Base-by-base conservation (phyloP, 2,329 filamentous ascomycete species). In the Emmonsiellopsis sp. region DNA sequence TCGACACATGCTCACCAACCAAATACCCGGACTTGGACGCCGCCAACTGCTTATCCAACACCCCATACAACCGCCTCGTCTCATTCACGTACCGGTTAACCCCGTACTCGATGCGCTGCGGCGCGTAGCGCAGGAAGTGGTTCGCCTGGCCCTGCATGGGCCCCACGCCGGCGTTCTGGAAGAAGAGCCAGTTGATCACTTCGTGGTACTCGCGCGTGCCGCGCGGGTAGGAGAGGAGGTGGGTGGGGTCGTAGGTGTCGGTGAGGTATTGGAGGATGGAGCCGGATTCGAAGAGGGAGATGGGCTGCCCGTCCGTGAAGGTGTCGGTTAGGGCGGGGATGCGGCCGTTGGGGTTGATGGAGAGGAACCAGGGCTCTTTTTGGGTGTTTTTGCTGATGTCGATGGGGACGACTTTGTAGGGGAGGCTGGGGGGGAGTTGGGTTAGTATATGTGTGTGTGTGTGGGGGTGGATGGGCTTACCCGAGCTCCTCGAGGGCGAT, bases 291-390 rank as follows among this genome's bases (percentile, higher is more conserved):
- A 94, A 95, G 14, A 95, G 68, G 54, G 80, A 78, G 65, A 95
- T 88, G 36, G 76, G 74, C 67, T 86, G 74, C 60, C 88, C 87
- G 67, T 93, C 84, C 5, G 76, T 75, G 67, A 87, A 85, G 6
- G 77, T 87, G 71, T 95, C 90, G 6, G 87, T 93, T 49, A 95
- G 63, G 54, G 90, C 90, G 3, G 90, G 91, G 62, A 95, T 95
- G 60, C 90, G 86, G 58, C 90, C 90, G 68, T 95, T 95, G 58
- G 90, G 90, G 71, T 95, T 95, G 73, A 95, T 94, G 51, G 84
- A 83, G 32, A 94, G 79, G 72, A 92, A 96, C 88, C 88, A 94
- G 13, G 81, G 82, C 68, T 92, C 81, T 62, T 93, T 94, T 63
- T 94, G 88, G n/a, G 75, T 79, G 67, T 89, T 87, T 58, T 87